Conservation (phyloP, 805 yeast genomes). For the Pichia paraexigua region DNA sequence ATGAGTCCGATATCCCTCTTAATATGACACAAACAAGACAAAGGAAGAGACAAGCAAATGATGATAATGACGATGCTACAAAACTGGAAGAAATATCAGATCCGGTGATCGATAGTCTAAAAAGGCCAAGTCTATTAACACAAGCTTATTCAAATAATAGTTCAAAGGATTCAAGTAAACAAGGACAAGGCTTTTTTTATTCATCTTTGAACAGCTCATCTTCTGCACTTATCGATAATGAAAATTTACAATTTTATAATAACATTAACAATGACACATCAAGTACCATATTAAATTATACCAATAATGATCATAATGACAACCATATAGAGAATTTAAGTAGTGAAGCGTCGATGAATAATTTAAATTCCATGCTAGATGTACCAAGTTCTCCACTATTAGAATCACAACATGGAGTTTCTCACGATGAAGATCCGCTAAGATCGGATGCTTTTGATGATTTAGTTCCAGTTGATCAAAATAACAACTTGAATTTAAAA, state of each 20-base stretch:
- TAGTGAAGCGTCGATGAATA: background rate
- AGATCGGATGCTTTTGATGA: slow-evolving; percentile 6
- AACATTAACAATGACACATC: slow-evolving; percentile 2
- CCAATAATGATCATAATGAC: background rate
- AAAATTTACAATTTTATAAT: background rate
- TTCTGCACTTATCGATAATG: background rate
- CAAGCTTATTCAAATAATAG: background rate
- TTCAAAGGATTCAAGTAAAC: background rate
- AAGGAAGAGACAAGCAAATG: background rate
- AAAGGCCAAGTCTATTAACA: background rate
- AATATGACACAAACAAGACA: slow-evolving; percentile 20
- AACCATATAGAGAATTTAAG: background rate
- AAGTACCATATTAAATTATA: slow-evolving; percentile 3
- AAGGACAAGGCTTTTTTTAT: background rate
- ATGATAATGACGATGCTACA: background rate
- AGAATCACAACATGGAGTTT: background rate
- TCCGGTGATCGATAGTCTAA: background rate
- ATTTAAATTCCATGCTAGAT: background rate
- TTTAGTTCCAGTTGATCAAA: background rate
- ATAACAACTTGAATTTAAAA: background rate
- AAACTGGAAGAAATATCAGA: background rate
- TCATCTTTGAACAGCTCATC: slow-evolving; percentile 6
- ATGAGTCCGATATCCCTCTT: slow-evolving; percentile 14
- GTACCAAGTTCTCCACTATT: slow-evolving; percentile 6
- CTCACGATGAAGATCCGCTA: background rate